Evolutionary conservation across 2,329 filamentous ascomycete species (phyloP).

Genomic region (Scopulariopsis brevicaulis): DNA sequence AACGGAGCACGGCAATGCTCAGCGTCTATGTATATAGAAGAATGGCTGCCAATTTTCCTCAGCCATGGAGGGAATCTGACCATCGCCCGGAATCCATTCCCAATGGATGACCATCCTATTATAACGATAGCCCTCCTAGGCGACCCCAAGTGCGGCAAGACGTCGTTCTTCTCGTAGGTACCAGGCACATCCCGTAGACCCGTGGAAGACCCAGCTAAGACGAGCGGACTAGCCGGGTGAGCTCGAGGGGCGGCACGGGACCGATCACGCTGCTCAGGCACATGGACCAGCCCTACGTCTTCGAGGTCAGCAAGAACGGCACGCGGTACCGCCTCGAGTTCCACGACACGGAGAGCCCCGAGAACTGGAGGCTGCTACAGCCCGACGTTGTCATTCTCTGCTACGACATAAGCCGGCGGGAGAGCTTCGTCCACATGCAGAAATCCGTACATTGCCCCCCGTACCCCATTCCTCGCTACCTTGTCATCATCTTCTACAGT

Average conservation of each 20-base stretch:
- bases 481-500: background rate
- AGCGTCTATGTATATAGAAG: background rate
- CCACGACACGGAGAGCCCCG: conserved; percentile 45
- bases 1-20: background rate
- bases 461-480: background rate
- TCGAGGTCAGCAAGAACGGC: conserved; percentile 33
- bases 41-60: background rate
- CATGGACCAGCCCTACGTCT: conserved; percentile 48
- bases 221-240: conserved; percentile 33
- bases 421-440: conserved; percentile 47
- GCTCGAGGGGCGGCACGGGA: conserved; percentile 27
- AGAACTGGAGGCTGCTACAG: conserved; percentile 45
- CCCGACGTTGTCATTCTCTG: conserved; percentile 49
- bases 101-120: conserved; percentile 37
- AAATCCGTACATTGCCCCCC: conserved; percentile 31
- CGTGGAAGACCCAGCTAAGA: background rate
- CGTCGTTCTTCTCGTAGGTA: conserved; percentile 48
- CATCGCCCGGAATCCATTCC: background rate
- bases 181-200: background rate
- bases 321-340: conserved; percentile 43
- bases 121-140: conserved; percentile 48
- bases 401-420: conserved; percentile 48
- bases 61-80: background rate
- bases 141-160: conserved; percentile 48
- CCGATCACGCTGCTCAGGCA: conserved; percentile 41